phyloP scores from a whole-genome alignment of 306 rosid species.

The Corylus heterophylla region DNA sequence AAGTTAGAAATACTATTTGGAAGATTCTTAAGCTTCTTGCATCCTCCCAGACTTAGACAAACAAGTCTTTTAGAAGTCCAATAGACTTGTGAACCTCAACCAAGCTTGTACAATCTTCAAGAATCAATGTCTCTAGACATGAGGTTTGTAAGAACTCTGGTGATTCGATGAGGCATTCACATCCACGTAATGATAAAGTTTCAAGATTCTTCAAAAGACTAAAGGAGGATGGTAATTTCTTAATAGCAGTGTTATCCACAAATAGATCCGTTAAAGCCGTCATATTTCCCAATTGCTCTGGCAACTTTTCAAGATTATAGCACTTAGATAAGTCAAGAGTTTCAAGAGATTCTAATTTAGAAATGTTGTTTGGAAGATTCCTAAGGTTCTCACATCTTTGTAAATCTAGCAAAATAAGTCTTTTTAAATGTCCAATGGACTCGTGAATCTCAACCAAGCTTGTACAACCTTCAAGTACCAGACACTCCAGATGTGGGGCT shows the following conservation, averaged over 20 bases:
- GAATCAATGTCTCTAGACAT: background rate
- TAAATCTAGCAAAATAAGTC: background rate
- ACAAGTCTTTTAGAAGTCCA: no score
- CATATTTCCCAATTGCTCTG: background rate
- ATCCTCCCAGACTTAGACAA: no score
- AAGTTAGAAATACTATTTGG: no score
- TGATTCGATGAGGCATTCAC: background rate
- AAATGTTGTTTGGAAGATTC: background rate
- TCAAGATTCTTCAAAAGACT: background rate
- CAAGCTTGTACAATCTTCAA: no score
- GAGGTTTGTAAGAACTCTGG: background rate
- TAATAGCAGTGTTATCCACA: background rate
- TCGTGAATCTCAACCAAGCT: background rate
- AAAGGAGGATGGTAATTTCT: background rate
- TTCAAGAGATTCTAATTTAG: background rate
- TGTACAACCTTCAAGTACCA: background rate
- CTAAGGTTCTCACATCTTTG: background rate
- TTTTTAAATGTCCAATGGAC: background rate
- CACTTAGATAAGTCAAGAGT: background rate
- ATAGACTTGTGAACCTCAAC: no score
- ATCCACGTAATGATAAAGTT: background rate
- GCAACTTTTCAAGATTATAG: background rate
- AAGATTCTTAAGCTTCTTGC: no score
- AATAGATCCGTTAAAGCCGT: background rate
- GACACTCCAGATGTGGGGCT: background rate